Evolutionary conservation across 2,329 filamentous ascomycete species (phyloP), one percentile per base, ranked within the genome.

Genomic region (Myriosclerotinia scirpicola): DNA sequence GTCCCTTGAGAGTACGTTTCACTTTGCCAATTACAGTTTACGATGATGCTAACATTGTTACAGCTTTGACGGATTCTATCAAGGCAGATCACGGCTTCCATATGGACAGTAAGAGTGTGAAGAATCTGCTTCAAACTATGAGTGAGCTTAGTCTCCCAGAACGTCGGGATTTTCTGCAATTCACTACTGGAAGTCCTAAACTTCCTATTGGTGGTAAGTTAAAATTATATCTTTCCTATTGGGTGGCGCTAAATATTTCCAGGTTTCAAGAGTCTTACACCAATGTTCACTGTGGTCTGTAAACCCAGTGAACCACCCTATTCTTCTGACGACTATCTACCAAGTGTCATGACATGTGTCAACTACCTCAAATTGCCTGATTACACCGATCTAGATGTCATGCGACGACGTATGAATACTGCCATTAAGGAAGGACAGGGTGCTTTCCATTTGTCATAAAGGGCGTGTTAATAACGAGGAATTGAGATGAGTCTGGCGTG

Each of bases 291-390:
- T 3, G 95, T 99, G 69, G 95, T 99, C 54, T 98, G 95, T 84
- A 97, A 97, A 79, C 94, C 94, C n/a, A 96, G 92, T 78, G 95
- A 99, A 76, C 88, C 92, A 20, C 95, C 95, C 1, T 95, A 93
- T 78, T 90, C 89, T 4, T 94, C 94, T 5, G 95, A 99, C 76
- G 95, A 99, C 80, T 99, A 98, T 75, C 85, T 99, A n/a, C 95
- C 96, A 15, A 98, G 93, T 77, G 96, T 99, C 77, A 99, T 99
- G 96, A 99, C 96, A 14, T 99, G 96, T 78, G 95, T 97, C 79
- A 99, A 99, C 79, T 99, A 99, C 77, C 87, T 99, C 74, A 99
- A 99, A 80, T 85, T 99, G 75, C 95, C 95, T 26, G 92, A 99
- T 79, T 99, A 99, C 79, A 94, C 88, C 71, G 87, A 82, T 72